A percentile compares a stretch with the other conserved stretches of the same genome.
Conservation (phyloP, 2,329 filamentous ascomycete genomes). For the Davidsoniella virescens region DNA sequence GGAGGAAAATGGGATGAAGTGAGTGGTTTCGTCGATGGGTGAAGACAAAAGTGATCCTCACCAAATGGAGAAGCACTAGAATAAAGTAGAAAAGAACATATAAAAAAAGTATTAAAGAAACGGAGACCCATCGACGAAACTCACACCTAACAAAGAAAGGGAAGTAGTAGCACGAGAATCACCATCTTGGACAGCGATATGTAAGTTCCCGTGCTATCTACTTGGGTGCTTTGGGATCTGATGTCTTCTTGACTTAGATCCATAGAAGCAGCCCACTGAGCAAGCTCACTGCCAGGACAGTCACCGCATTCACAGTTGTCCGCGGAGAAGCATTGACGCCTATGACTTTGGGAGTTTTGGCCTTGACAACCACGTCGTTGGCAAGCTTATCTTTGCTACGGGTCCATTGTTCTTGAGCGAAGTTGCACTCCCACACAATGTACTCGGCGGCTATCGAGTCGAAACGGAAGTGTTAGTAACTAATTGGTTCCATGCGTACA, state of each 20-base stretch:
- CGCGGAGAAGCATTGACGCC: conserved; percentile 11
- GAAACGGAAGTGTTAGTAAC: background rate
- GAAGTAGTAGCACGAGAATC: background rate
- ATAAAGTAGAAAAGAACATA: background rate
- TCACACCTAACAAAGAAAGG: background rate
- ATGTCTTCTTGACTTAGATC: background rate
- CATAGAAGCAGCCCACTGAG: background rate
- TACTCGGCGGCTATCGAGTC: conserved; percentile 20
- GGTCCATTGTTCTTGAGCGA: conserved; percentile 19
- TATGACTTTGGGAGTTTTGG: conserved; percentile 17
- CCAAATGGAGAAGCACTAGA: background rate
- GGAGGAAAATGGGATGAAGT: background rate
- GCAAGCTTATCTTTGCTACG: conserved; percentile 19
- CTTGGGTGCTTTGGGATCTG: background rate
- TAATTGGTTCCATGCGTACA: background rate
- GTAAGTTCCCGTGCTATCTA: no score
- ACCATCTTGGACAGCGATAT: background rate
- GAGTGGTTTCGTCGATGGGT: background rate
- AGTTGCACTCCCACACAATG: conserved; percentile 23
- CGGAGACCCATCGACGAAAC: background rate
- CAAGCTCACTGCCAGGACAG: background rate
- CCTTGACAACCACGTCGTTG: conserved; percentile 21
- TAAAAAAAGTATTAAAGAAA: background rate
- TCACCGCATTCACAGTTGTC: background rate
- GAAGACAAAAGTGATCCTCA: background rate